Base-by-base conservation (phyloP, 768 basidiomycete genomes). In the Leccinum olivaceopallidum region DNA sequence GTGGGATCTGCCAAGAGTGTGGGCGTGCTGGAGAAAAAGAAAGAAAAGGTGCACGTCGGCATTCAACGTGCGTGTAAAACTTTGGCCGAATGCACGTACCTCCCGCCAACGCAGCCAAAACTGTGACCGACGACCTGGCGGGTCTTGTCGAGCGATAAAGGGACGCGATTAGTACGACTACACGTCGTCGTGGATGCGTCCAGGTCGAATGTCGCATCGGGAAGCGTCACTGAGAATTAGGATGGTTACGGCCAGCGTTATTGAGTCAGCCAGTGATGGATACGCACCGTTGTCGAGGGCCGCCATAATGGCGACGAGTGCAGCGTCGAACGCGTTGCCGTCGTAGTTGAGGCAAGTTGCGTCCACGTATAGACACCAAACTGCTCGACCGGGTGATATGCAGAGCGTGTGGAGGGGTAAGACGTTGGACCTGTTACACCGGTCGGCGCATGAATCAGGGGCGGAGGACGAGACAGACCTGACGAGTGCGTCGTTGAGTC, bases 331-430 rank as follows among this genome's bases (percentile, higher is more conserved):
- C 1, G 83, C 90, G 69, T 98, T 98, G 6, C 97, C 97, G 71
- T 98, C 95, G 70, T 96, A 97, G 76, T 97, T 98, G 64, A 99
- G 92, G 71, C 96, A 98, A 1, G 89, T 92, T 30, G 92, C 86
- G 65, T 99, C 97, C 65, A 98, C 82, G 69, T 98, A 98, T n/a
- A 98, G 81, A 30, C 90, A 89, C 94, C 95, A 99, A 0, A 80
- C 94, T 0, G 93, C 83, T 70, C 89, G 92, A 4, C 86, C 87
- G 0, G 85, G 83, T 16, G 90, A 81, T 59, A 99, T 97, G 71
- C 88, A 89, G 4, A 98, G 83, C 5, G 86, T 84, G 2, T 80
- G 72, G 3, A 87, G 81, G 0, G 90, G 79, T 8, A 98, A 63
- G 14, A 89, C 69, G 22, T 80, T 81, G 14, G 92, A 86, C 20